Conservation (phyloP, 495 filamentous ascomycete genomes). For the Chaetomium tenue region DNA sequence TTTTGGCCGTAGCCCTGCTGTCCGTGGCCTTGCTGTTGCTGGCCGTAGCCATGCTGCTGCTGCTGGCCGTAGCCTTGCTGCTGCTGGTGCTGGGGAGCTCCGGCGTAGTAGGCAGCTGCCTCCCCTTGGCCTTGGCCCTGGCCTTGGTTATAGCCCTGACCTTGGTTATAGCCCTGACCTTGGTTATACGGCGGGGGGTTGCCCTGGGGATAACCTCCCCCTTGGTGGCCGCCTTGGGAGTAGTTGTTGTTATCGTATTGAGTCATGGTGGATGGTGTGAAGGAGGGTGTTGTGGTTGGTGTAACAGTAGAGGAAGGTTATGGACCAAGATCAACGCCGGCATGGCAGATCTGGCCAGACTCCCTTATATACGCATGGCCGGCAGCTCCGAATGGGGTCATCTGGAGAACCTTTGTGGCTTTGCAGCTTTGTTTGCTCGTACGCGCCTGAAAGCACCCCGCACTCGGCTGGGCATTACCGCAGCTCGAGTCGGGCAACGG, state of each 20-base stretch:
- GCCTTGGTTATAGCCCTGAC: constrained; percentile 22
- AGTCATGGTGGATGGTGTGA: constrained; percentile 14
- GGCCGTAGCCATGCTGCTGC: no score
- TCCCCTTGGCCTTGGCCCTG: constrained; percentile 9
- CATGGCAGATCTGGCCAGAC: neutral
- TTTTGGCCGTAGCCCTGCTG: neutral
- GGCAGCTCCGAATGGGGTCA: neutral
- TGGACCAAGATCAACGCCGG: neutral
- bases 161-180: constrained; percentile 24
- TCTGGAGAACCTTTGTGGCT: constrained; percentile 2
- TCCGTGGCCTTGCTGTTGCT: no score
- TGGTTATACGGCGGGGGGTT: constrained; percentile 14
- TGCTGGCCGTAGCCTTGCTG: no score
- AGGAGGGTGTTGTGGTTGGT: neutral
- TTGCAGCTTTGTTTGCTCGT: neutral
- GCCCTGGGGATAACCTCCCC: constrained; percentile 8
- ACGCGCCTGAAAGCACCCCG: neutral
- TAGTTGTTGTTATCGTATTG: constrained; percentile 17
- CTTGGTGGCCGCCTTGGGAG: constrained; percentile 10
- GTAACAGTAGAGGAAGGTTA: neutral
- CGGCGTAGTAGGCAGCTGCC: no score
- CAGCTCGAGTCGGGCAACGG: constrained; percentile 9
- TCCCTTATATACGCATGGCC: neutral
- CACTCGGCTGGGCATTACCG: neutral
- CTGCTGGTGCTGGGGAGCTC: no score